These are phyloP conservation scores for Maudiozyma serrabonitensis DNA, from an alignment of 805 yeast genomes.

Conservation along the genomic window DNA sequence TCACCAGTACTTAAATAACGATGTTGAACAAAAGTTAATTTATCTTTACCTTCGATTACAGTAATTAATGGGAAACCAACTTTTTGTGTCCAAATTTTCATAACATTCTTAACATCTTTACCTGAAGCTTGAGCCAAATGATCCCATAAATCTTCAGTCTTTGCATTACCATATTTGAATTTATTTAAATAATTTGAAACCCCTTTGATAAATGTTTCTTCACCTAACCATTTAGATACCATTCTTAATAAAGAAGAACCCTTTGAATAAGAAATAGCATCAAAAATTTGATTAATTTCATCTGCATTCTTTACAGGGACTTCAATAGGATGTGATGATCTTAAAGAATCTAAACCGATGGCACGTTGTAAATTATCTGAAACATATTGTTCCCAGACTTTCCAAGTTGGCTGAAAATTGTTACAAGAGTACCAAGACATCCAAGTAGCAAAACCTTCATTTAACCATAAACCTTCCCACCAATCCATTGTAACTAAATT, in stretches of 20 bases:
- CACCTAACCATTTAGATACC: constrained; percentile 65
- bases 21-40: constrained; percentile 52
- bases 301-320: constrained; percentile 71
- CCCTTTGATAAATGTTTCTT: constrained; percentile 59
- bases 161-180: constrained; percentile 61
- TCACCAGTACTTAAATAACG: constrained; percentile 71
- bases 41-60: constrained; percentile 37
- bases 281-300: constrained; percentile 76
- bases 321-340: constrained; percentile 70
- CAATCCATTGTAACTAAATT: constrained; percentile 84
- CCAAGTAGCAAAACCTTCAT: constrained; percentile 88
- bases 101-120: constrained; percentile 45
- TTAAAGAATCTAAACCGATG: constrained; percentile 44
- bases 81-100: constrained; percentile 64
- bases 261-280: constrained; percentile 69
- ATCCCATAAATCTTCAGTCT: constrained; percentile 63
- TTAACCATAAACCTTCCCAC: constrained; percentile 90
- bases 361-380: constrained; percentile 23
- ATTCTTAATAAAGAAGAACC: constrained; percentile 73
- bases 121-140: constrained; percentile 56
- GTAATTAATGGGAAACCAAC: constrained; percentile 65
- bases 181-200: constrained; percentile 58
- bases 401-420: constrained; percentile 71
- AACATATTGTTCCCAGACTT: constrained; percentile 38
- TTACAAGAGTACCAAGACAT: constrained; percentile 48